Conservation (phyloP, 768 basidiomycete genomes). For the Pholiota microspora region DNA sequence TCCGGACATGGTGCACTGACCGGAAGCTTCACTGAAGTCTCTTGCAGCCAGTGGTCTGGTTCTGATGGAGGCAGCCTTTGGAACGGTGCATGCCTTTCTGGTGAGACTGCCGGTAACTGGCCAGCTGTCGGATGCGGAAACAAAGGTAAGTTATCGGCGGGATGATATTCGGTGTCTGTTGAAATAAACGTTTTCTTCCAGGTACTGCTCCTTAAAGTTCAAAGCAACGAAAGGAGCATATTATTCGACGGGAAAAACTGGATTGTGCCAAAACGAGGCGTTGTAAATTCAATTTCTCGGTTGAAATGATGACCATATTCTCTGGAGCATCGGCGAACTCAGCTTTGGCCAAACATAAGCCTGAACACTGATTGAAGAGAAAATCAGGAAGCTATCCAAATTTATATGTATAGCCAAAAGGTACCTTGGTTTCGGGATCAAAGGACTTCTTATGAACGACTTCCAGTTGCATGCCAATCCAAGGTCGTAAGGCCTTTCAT, state of each 20-base stretch:
- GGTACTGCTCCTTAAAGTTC: constrained; percentile 19
- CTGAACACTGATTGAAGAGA: constrained; percentile 14
- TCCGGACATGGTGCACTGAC: constrained; percentile 51
- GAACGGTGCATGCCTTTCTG: constrained; percentile 49
- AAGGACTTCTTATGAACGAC: constrained; percentile 18
- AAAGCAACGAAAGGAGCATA: not conserved
- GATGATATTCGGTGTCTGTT: not conserved
- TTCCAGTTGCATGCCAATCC: constrained; percentile 30
- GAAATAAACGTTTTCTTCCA: not conserved
- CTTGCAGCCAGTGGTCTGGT: constrained; percentile 57
- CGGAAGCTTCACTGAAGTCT: constrained; percentile 53
- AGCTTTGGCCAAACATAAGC: constrained; percentile 36
- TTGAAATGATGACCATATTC: constrained; percentile 19
- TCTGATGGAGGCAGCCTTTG: constrained; percentile 45
- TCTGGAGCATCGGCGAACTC: constrained; percentile 30
- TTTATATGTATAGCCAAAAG: not conserved
- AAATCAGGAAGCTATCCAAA: constrained; percentile 4
- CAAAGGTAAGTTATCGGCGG: constrained; percentile 34
- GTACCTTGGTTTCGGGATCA: constrained; percentile 19
- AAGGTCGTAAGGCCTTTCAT: constrained; percentile 37
- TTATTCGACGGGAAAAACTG: not conserved
- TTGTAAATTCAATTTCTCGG: not conserved
- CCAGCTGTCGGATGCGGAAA: constrained; percentile 53
- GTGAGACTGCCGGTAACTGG: constrained; percentile 49
- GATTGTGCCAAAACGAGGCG: not conserved